phyloP scores from a whole-genome alignment of 768 basidiomycete genomes.

The Amylocystis lapponica region DNA sequence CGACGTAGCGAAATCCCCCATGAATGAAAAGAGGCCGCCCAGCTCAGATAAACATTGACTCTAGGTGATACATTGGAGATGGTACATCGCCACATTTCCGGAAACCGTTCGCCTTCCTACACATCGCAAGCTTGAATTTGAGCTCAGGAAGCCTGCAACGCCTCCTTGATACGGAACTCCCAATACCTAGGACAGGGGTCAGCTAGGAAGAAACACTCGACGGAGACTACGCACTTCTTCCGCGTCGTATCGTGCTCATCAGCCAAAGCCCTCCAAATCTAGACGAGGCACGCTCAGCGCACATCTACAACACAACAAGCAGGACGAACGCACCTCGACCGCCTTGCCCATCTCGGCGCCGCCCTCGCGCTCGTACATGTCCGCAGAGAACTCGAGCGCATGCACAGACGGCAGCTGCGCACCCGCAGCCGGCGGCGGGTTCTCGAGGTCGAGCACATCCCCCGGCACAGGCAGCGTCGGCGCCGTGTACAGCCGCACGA shows the following conservation, averaged over 20 bases:
- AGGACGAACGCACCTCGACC: constrained; percentile 21
- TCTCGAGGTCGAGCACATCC: constrained; percentile 64
- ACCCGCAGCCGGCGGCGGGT: constrained; percentile 56
- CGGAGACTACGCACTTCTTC: constrained; percentile 49
- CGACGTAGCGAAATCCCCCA: too few species aligned
- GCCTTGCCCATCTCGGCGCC: constrained; percentile 38
- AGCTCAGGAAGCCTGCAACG: constrained; percentile 20
- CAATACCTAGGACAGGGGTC: constrained; percentile 49
- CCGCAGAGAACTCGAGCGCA: constrained; percentile 84
- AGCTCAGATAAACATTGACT: too few species aligned
- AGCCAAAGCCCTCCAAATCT: constrained; percentile 72
- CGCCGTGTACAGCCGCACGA: constrained; percentile 61
- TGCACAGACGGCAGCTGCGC: constrained; percentile 73
- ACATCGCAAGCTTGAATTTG: too few species aligned
- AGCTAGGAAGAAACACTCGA: not conserved
- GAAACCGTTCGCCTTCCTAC: too few species aligned
- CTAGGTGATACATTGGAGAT: too few species aligned
- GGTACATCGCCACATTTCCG: too few species aligned
- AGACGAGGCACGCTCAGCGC: constrained; percentile 2
- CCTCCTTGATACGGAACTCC: constrained; percentile 65
- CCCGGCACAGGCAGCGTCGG: constrained; percentile 13
- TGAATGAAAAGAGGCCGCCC: too few species aligned
- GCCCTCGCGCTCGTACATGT: constrained; percentile 59
- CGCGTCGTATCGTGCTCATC: constrained; percentile 68
- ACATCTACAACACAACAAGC: not conserved